Evolutionary conservation across 768 basidiomycete genomes (phyloP).

Genomic region (Rhizopogon sp.): DNA sequence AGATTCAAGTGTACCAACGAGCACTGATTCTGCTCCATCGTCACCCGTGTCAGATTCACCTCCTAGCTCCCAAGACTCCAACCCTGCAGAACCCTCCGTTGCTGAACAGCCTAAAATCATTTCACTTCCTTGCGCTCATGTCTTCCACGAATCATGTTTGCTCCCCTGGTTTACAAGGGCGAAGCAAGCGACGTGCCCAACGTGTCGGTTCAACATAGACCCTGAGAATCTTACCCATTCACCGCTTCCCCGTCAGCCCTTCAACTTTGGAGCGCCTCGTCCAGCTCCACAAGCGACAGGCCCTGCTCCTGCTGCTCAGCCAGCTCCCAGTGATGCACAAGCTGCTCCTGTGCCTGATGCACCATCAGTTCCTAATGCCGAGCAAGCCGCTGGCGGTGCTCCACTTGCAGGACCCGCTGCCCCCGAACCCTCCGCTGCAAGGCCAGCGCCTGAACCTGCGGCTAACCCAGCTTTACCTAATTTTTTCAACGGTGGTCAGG

Average conservation of each 20-base stretch:
- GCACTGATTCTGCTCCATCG: conserved; percentile 13
- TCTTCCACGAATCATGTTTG: conserved; percentile 76
- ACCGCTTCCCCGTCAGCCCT: conserved; percentile 14
- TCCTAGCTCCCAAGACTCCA: conserved; percentile 4
- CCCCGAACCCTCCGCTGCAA: neutral
- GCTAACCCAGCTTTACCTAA: conserved; percentile 5
- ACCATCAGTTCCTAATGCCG: neutral
- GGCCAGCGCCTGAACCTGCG: conserved; percentile 1
- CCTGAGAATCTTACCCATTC: conserved; percentile 65
- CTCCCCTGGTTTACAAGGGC: conserved; percentile 81
- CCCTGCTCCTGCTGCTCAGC: conserved; percentile 4
- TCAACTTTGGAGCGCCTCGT: conserved; percentile 7
- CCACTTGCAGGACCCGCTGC: conserved; percentile 3
- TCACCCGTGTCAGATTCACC: conserved; percentile 7
- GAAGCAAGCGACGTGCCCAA: conserved; percentile 76
- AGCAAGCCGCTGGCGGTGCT: neutral
- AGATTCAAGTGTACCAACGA: conserved; percentile 10
- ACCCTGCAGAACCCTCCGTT: conserved; percentile 3
- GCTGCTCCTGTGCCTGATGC: conserved; percentile 5
- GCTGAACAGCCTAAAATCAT: conserved; percentile 44
- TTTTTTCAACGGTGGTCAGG: conserved; percentile 1
- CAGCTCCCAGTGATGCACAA: conserved; percentile 2
- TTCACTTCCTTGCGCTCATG: conserved; percentile 73
- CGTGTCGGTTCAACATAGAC: conserved; percentile 80
- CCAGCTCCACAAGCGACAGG: conserved; percentile 9